Conservation (phyloP, 2,329 filamentous ascomycete genomes). For the Rhytidhysteron rufulum region DNA sequence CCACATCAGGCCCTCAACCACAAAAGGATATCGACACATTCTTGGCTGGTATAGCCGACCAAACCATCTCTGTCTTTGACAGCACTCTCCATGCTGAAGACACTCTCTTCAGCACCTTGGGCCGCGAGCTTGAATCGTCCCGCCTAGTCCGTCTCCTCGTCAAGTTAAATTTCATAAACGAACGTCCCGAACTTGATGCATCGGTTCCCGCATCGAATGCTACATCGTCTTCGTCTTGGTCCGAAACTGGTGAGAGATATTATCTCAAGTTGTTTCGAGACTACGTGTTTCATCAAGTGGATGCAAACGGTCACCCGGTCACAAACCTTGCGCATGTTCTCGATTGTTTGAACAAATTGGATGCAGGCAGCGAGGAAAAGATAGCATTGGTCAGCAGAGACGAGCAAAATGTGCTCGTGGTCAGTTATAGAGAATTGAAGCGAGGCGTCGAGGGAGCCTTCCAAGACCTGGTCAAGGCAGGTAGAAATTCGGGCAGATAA, state of each 20-base stretch:
- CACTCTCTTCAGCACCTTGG: slow-evolving; percentile 66
- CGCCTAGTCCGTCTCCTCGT: slow-evolving; percentile 73
- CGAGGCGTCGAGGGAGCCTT: slow-evolving; percentile 59
- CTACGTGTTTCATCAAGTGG: slow-evolving; percentile 95
- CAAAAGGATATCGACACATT: slow-evolving; percentile 77
- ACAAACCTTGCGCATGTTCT: slow-evolving; percentile 86
- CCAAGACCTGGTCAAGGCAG: slow-evolving; percentile 48
- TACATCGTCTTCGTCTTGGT: slow-evolving; percentile 58
- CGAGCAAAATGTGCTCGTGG: slow-evolving; percentile 81
- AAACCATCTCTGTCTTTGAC: slow-evolving; percentile 73
- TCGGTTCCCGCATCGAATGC: slow-evolving; percentile 43
- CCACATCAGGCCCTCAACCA: slow-evolving; percentile 25
- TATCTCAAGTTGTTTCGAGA: slow-evolving; percentile 93
- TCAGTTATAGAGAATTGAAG: slow-evolving; percentile 87
- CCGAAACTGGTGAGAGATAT: slow-evolving; percentile 88
- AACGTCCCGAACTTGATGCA: slow-evolving; percentile 79
- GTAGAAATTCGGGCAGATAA: slow-evolving; percentile 9
- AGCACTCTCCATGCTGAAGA: slow-evolving; percentile 77
- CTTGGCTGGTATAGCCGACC: slow-evolving; percentile 70
- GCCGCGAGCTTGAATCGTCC: slow-evolving; percentile 83
- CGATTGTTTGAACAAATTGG: slow-evolving; percentile 82
- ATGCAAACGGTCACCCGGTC: slow-evolving; percentile 75
- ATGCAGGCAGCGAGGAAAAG: slow-evolving; percentile 83
- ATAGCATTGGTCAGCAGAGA: slow-evolving; percentile 84
- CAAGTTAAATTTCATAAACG: slow-evolving; percentile 85